Conservation (phyloP, 768 basidiomycete species). For the Austroboletus festivus region DNA sequence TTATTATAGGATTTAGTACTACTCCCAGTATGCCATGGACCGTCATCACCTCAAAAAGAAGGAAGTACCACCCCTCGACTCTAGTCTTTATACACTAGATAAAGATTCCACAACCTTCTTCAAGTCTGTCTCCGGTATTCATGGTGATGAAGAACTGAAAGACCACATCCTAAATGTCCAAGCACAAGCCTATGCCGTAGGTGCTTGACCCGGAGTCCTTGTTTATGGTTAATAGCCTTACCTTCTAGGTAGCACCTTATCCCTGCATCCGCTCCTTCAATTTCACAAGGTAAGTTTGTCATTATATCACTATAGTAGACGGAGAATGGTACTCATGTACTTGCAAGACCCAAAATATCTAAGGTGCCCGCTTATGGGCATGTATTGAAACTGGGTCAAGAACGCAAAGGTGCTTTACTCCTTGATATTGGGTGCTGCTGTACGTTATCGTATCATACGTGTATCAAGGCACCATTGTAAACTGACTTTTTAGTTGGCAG, state of each 20-base stretch:
- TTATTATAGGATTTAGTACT: no score
- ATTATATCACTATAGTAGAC: neutral
- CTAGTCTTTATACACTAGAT: conserved; percentile 14
- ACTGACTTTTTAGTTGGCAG: conserved; percentile 35
- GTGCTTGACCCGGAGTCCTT: neutral
- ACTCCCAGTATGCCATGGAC: no score
- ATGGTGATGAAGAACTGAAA: conserved; percentile 29
- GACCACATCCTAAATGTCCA: conserved; percentile 35
- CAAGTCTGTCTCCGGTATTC: conserved; percentile 28
- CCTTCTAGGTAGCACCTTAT: conserved; percentile 20
- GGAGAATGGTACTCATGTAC: neutral
- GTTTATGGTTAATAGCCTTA: neutral
- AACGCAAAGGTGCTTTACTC: conserved; percentile 36
- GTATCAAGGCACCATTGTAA: neutral
- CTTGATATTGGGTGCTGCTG: conserved; percentile 47
- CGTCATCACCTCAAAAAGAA: no score
- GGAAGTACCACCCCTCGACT: conserved; percentile 6
- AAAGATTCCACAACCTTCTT: conserved; percentile 24
- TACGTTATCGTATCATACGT: conserved; percentile 16
- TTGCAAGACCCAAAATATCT: conserved; percentile 20
- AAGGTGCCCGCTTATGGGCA: conserved; percentile 19
- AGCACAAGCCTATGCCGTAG: conserved; percentile 31
- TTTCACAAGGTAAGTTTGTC: conserved; percentile 16
- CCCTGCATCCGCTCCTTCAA: conserved; percentile 20
- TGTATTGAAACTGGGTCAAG: conserved; percentile 35